phyloP scores from a whole-genome alignment of 192 early-diverging fungal species.

The Rhizoclosmatium sp. region DNA sequence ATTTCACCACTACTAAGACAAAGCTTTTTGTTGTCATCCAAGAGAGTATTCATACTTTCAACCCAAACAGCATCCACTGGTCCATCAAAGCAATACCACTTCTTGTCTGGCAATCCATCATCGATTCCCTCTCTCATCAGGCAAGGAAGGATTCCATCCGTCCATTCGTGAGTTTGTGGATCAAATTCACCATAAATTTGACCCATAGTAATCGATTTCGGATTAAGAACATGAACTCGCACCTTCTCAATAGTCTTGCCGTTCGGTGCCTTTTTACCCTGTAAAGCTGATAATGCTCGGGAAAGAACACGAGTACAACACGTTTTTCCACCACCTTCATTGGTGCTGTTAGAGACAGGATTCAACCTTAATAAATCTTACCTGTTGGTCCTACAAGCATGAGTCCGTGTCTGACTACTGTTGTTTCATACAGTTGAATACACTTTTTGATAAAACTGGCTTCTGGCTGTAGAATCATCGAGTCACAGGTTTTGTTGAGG shows the following conservation, averaged over 20 bases:
- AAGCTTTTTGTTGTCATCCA: constrained; percentile 73
- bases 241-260: constrained; percentile 61
- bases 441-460: constrained; percentile 66
- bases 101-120: constrained; percentile 63
- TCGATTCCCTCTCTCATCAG: constrained; percentile 66
- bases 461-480: constrained; percentile 57
- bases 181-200: constrained; percentile 73
- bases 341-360: not conserved
- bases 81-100: constrained; percentile 73
- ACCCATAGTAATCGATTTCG: constrained; percentile 74
- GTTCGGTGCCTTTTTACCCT: constrained; percentile 60
- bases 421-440: constrained; percentile 72
- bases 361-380: not conserved
- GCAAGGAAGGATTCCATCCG: constrained; percentile 66
- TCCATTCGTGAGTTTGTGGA: constrained; percentile 69
- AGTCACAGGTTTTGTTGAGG: constrained; percentile 52
- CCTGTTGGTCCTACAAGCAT: constrained; percentile 68
- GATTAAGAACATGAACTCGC: constrained; percentile 63
- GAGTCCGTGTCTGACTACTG: constrained; percentile 65
- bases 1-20: constrained; percentile 70
- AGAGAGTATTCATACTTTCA: constrained; percentile 67
- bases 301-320: constrained; percentile 59
- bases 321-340: constrained; percentile 60
- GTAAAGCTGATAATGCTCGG: constrained; percentile 48
- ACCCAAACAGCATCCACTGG: constrained; percentile 74